These are phyloP conservation scores for Geranomyces variabilis DNA, from an alignment of 192 early-diverging fungal genomes.

Conservation along the genomic window DNA sequence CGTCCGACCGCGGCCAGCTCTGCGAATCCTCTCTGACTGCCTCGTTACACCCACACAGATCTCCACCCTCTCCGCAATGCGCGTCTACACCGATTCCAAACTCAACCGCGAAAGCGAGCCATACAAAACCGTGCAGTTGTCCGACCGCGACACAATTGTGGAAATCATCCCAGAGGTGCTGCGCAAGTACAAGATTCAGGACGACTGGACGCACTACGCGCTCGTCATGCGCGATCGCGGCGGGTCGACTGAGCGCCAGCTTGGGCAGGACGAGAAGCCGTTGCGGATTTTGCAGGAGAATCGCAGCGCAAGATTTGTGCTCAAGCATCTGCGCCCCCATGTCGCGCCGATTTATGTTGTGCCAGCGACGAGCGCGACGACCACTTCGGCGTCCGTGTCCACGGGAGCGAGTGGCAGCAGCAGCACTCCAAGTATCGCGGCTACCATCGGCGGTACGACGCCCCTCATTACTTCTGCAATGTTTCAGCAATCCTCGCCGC, in stretches of 20 bases:
- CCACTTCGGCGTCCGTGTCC: neutral
- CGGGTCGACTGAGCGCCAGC: conserved; percentile 56
- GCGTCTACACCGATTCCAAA: conserved; percentile 81
- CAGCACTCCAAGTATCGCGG: too few species aligned
- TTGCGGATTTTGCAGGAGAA: conserved; percentile 40
- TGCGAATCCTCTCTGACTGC: too few species aligned
- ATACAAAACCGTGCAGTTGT: conserved; percentile 85
- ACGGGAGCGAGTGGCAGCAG: neutral
- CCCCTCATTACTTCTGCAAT: too few species aligned
- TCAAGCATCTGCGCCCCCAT: conserved; percentile 2
- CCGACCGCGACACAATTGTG: conserved; percentile 77
- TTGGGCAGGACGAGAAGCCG: conserved; percentile 81
- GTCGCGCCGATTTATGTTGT: neutral
- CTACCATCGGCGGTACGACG: too few species aligned
- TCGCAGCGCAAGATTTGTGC: conserved; percentile 10
- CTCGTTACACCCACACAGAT: neutral
- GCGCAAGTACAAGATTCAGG: conserved; percentile 89
- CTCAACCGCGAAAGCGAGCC: conserved; percentile 69
- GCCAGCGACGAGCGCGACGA: too few species aligned
- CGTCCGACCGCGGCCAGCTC: too few species aligned
- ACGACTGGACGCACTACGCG: conserved; percentile 84
- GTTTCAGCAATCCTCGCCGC: neutral
- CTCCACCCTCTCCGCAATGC: conserved; percentile 67
- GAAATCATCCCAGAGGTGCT: conserved; percentile 85
- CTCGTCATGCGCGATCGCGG: conserved; percentile 70